These are phyloP conservation scores for Trichoderma asperellum DNA, from an alignment of 2,329 filamentous ascomycete species.

Conservation along the genomic window DNA sequence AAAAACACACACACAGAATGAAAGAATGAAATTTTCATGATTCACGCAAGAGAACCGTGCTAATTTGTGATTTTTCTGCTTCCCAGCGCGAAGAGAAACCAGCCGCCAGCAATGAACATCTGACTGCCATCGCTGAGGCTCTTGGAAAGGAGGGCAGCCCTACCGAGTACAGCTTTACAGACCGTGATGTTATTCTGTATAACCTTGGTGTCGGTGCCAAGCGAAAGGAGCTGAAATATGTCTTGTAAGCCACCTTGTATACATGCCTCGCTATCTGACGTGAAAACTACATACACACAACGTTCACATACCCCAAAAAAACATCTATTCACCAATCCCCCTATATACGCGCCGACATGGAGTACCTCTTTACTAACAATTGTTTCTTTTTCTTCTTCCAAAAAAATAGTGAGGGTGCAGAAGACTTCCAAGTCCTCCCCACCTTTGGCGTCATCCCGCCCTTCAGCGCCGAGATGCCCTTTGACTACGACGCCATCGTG, in stretches of 20 bases:
- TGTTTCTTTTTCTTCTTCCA: neutral
- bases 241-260: constrained; percentile 60
- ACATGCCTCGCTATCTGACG: too few species aligned
- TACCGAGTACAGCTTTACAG: constrained; percentile 79
- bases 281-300: too few species aligned
- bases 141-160: constrained; percentile 71
- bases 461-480: constrained; percentile 82
- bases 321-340: too few species aligned
- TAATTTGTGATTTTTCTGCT: constrained; percentile 33
- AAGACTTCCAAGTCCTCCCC: constrained; percentile 91
- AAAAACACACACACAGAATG: neutral
- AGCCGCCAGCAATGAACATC: constrained; percentile 62
- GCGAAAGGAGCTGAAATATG: constrained; percentile 80
- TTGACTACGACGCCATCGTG: constrained; percentile 78
- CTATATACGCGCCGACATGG: too few species aligned
- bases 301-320: too few species aligned
- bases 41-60: constrained; percentile 24
- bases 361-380: constrained; percentile 19
- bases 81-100: constrained; percentile 31
- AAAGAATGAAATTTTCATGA: neutral
- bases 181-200: constrained; percentile 91
- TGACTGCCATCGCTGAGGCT: constrained; percentile 75
- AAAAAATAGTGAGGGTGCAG: constrained; percentile 70
- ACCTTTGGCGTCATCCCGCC: constrained; percentile 97
- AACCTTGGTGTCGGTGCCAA: constrained; percentile 94